Percentiles rank a stretch among this genome's conserved stretches.
These are phyloP conservation scores for Cordyceps tenuipes DNA, from an alignment of 2,329 filamentous ascomycete genomes.

Conservation along the genomic window DNA sequence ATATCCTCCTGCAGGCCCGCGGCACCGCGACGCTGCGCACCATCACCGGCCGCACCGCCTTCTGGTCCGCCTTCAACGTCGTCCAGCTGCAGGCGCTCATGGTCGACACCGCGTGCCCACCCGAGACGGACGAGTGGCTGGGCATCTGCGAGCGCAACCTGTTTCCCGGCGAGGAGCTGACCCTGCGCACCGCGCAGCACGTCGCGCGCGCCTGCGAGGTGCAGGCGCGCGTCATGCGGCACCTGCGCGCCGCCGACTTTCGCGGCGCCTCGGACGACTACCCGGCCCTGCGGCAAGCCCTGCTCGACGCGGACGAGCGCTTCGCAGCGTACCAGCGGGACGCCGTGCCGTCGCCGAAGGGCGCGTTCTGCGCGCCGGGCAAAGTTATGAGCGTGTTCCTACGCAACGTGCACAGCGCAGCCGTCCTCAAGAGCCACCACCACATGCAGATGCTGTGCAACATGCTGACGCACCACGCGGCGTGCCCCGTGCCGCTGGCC, in stretches of 20 bases:
- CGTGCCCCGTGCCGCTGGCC: slow-evolving; percentile 17
- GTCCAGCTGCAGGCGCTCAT: slow-evolving; percentile 31
- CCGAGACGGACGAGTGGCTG: slow-evolving; percentile 30
- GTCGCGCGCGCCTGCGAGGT: slow-evolving; percentile 21
- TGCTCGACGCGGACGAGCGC: slow-evolving; percentile 16
- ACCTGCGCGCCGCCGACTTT: slow-evolving; percentile 22
- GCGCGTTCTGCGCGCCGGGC: slow-evolving; percentile 10
- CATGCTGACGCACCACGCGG: slow-evolving; percentile 25
- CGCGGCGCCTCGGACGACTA: slow-evolving; percentile 22
- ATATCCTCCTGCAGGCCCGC: slow-evolving; percentile 28
- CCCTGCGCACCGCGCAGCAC: slow-evolving; percentile 21
- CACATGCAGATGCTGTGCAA: slow-evolving; percentile 26
- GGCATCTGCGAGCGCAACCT: slow-evolving; percentile 20
- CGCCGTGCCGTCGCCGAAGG: slow-evolving; percentile 7
- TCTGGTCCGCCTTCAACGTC: slow-evolving; percentile 32
- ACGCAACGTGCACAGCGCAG: slow-evolving; percentile 24
- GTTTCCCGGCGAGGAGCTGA: slow-evolving; percentile 20
- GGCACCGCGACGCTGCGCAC: slow-evolving; percentile 21
- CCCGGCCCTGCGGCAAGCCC: slow-evolving; percentile 15
- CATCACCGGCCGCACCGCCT: slow-evolving; percentile 21
- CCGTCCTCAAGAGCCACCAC: slow-evolving; percentile 28
- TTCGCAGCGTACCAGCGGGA: slow-evolving; percentile 4
- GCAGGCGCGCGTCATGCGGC: slow-evolving; percentile 20
- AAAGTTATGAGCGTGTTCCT: slow-evolving; percentile 22
- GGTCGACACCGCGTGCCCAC: slow-evolving; percentile 24